phyloP scores from a whole-genome alignment of 306 rosid species.

The Crataegus laevigata region DNA sequence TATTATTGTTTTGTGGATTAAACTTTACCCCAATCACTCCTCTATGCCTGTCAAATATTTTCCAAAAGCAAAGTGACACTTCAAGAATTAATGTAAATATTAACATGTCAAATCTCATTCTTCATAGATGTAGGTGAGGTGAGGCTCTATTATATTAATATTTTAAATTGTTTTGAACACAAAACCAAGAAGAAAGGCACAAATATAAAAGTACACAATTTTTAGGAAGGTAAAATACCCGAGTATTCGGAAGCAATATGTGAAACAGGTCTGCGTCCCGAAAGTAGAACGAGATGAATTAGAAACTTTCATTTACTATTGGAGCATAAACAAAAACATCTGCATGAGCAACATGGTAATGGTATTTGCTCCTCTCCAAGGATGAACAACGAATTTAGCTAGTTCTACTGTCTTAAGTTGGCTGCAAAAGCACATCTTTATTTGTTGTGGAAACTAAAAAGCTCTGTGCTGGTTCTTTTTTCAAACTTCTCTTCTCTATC shows the following conservation, averaged over 20 bases:
- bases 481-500: conserved; percentile 7
- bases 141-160: background rate
- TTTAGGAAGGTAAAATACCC: background rate
- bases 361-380: background rate
- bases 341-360: background rate
- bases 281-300: background rate
- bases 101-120: background rate
- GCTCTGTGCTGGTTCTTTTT: conserved; percentile 24
- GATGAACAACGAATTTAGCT: background rate
- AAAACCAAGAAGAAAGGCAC: background rate
- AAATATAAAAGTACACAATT: background rate
- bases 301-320: background rate
- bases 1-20: background rate
- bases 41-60: background rate
- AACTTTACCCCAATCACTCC: background rate
- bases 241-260: background rate
- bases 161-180: background rate
- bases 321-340: background rate
- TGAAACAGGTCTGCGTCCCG: background rate
- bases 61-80: background rate
- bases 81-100: background rate
- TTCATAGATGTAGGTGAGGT: background rate
- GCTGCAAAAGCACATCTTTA: background rate
- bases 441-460: conserved; percentile 9
- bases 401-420: background rate